Base-by-base conservation (phyloP, 768 basidiomycete species). In the Tremella mesenterica region DNA sequence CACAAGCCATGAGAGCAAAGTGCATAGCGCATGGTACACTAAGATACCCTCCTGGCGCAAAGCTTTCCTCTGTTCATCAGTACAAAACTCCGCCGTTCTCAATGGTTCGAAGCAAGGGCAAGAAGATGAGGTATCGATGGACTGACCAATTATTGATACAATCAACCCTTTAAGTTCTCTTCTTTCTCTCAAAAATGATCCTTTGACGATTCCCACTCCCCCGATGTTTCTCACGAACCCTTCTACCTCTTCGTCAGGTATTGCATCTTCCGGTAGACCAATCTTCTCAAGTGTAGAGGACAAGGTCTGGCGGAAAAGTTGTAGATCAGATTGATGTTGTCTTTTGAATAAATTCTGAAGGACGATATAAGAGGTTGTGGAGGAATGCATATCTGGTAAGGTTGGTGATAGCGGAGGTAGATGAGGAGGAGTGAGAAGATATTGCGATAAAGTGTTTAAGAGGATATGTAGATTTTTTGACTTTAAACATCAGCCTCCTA, bases 301-400 rank as follows among this genome's bases (percentile, higher is more conserved):
- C 0, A 77, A 50, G 26, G 70, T 49, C 0, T 14, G 13, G 23
- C 54, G 50, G 56, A 74, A 68, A 16, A 53, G 45, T 0, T 53
- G 50, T 12, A 74, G 54, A 52, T 77, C 77, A 1, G 52, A 55
- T 38, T 63, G 59, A 2, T 90, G 85, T 48, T 83, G 81, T 5
- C 77, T 67, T 64, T 86, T 88, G 76, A 92, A 99, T 53, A 97
- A 69, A 36, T 78, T 83, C 69, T 96, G 92, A 12, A 99, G 78
- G 16, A 81, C 78, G 44, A 95, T 83, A 69, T 96, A 97, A 50
- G 79, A 79, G 20, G 76, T 68, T 4, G 95, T 95, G 66, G 85
- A 85, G 16, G 91, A 83, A 69, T 92, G 92, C 88, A 99, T 96
- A 74, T 99, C 93, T 0, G 93, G 93, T 9, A 97, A 78, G 0